Conservation (phyloP, 2,329 filamentous ascomycete genomes). For the Blastomyces parvus region DNA sequence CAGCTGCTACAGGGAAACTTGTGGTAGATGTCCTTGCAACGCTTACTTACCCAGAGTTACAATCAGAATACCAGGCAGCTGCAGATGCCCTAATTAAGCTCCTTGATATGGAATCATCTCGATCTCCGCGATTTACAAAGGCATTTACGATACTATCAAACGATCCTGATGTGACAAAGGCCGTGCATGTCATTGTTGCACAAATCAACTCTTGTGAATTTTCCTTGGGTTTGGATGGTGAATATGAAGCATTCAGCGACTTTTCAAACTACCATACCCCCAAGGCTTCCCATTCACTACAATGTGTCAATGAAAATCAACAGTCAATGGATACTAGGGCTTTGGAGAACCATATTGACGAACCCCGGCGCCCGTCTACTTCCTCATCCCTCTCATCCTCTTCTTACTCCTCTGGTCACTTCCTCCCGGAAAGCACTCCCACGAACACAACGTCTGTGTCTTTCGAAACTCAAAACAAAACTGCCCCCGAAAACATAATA, state of each 20-base stretch:
- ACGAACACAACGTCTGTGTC: not conserved
- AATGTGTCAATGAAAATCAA: constrained; percentile 3
- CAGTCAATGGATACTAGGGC: not conserved
- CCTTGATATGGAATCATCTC: constrained; percentile 7
- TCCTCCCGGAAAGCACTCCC: not conserved
- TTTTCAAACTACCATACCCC: constrained; percentile 4
- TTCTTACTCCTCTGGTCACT: not conserved
- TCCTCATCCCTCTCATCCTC: constrained; percentile 1
- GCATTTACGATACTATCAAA: constrained; percentile 10
- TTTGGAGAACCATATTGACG: not conserved
- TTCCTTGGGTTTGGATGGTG: constrained; percentile 2
- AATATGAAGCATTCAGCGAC: not conserved
- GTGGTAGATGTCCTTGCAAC: constrained; percentile 6
- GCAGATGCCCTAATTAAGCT: constrained; percentile 6
- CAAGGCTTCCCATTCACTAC: not conserved
- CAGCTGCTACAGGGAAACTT: constrained; percentile 9
- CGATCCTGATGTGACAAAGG: constrained; percentile 7
- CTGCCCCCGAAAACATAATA: not conserved
- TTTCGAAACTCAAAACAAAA: not conserved
- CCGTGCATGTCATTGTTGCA: constrained; percentile 5
- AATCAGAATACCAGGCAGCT: constrained; percentile 1
- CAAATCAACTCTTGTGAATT: constrained; percentile 7
- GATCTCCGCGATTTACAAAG: constrained; percentile 8
- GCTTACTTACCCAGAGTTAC: not conserved
- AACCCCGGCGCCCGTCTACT: not conserved